phyloP scores from a whole-genome alignment of 2,329 filamentous ascomycete species.

The Pseudocercospora macadamiae region DNA sequence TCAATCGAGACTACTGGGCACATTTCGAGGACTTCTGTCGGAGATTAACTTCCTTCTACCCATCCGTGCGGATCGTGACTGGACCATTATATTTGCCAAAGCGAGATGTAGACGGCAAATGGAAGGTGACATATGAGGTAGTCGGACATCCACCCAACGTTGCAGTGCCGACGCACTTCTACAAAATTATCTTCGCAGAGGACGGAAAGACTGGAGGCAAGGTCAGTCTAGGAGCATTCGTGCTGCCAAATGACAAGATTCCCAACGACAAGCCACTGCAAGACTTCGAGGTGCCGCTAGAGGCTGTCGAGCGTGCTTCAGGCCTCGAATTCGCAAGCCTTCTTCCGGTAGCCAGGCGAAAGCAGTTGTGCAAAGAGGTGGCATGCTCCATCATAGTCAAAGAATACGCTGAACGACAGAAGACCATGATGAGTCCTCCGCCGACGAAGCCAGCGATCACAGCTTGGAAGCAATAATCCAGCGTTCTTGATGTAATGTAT shows the following conservation, averaged over 20 bases:
- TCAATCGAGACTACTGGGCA: slow-evolving; percentile 99
- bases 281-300: slow-evolving; percentile 93
- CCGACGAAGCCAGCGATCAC: slow-evolving; percentile 31
- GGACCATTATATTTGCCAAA: slow-evolving; percentile 91
- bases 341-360: slow-evolving; percentile 72
- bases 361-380: slow-evolving; percentile 83
- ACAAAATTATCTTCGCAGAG: slow-evolving; percentile 97
- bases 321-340: slow-evolving; percentile 88
- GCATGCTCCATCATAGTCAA: slow-evolving; percentile 79
- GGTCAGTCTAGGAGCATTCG: slow-evolving; percentile 90
- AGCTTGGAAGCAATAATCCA: slow-evolving; percentile 22
- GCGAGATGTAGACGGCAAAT: slow-evolving; percentile 85
- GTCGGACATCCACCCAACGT: slow-evolving; percentile 92
- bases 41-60: slow-evolving; percentile 76
- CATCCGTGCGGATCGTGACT: slow-evolving; percentile 86
- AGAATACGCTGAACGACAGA: slow-evolving; percentile 70
- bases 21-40: slow-evolving; percentile 98
- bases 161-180: slow-evolving; percentile 97
- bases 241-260: slow-evolving; percentile 89
- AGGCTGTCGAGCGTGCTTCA: slow-evolving; percentile 88
- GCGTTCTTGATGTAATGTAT: background rate
- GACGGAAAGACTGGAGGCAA: slow-evolving; percentile 69
- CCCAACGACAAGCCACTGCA: slow-evolving; percentile 81
- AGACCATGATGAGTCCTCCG: slow-evolving; percentile 38
- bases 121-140: slow-evolving; percentile 93